A percentile compares a stretch with the other conserved stretches of the same genome.
phyloP scores from a whole-genome alignment of 768 basidiomycete genomes.

The Boletus reticulatus region DNA sequence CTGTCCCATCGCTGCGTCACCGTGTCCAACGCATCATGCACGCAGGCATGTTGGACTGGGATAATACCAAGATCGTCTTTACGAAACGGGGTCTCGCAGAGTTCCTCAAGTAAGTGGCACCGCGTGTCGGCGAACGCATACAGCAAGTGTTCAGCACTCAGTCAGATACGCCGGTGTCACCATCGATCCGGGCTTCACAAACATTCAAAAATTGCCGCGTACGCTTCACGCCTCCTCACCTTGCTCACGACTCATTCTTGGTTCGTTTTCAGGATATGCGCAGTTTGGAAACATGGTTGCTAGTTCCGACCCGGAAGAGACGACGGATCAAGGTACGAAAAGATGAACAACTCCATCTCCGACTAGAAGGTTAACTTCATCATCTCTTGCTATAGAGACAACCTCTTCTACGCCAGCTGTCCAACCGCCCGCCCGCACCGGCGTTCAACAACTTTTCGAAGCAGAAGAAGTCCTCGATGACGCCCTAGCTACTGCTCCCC shows the following conservation, averaged over 20 bases:
- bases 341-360: neutral
- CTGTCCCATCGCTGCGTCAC: neutral
- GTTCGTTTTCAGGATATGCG: constrained; percentile 53
- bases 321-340: constrained; percentile 21
- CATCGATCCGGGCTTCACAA: constrained; percentile 72
- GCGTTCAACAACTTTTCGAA: constrained; percentile 11
- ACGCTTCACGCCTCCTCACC: constrained; percentile 14
- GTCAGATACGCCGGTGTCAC: constrained; percentile 70
- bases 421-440: neutral
- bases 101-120: constrained; percentile 62
- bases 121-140: neutral
- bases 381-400: constrained; percentile 1
- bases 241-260: no score
- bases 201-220: constrained; percentile 77
- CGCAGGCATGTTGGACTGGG: constrained; percentile 80
- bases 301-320: constrained; percentile 21
- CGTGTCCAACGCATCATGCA: neutral
- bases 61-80: constrained; percentile 70
- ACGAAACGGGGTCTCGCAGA: constrained; percentile 76
- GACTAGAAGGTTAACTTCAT: neutral
- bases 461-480: constrained; percentile 49
- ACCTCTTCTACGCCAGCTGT: constrained; percentile 5
- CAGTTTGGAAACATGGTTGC: constrained; percentile 56
- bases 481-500: constrained; percentile 58
- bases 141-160: constrained; percentile 23